Conservation (phyloP, 169 alveolate species). For the Eimeria acervulina region DNA sequence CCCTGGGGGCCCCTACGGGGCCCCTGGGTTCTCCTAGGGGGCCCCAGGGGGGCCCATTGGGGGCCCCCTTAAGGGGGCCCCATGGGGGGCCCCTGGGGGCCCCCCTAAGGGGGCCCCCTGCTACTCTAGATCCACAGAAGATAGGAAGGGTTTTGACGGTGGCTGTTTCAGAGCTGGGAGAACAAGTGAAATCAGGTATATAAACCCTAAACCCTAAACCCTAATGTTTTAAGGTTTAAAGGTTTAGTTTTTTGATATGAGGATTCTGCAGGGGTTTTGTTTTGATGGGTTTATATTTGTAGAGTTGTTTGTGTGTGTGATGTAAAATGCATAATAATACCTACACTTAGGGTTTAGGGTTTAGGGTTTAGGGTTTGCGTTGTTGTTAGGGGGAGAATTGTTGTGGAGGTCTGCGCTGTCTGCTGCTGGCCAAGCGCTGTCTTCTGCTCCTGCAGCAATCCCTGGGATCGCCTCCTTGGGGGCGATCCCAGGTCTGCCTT, state of each 20-base stretch:
- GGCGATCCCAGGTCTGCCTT: too few relatives aligned
- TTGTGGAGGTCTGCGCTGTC: slow-evolving; percentile 79
- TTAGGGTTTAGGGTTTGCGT: slow-evolving; percentile 21
- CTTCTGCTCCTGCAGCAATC: slow-evolving; percentile 18
- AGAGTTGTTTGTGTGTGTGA: too few relatives aligned
- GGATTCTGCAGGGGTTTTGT: too few relatives aligned
- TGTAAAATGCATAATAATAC: too few relatives aligned
- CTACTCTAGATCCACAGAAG: slow-evolving; percentile 59
- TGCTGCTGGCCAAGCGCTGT: slow-evolving; percentile 70
- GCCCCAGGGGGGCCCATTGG: neutral
- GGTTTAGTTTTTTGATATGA: too few relatives aligned
- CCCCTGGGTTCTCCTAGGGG: neutral
- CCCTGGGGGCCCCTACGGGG: slow-evolving; percentile 26
- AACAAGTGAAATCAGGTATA: slow-evolving; percentile 67
- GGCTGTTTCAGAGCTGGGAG: slow-evolving; percentile 74
- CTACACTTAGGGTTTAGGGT: neutral
- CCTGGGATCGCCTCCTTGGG: too few relatives aligned
- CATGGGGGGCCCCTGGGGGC: neutral
- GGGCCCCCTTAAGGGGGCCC: slow-evolving; percentile 19
- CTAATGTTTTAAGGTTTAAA: neutral
- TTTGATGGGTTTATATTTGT: too few relatives aligned
- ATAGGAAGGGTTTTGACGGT: slow-evolving; percentile 64
- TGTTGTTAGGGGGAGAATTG: slow-evolving; percentile 65
- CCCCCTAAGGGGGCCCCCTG: slow-evolving; percentile 26
- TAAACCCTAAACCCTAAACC: slow-evolving; percentile 47